These are phyloP conservation scores for Nakazawaea laoshanensis DNA, from an alignment of 805 yeast genomes.

Conservation along the genomic window DNA sequence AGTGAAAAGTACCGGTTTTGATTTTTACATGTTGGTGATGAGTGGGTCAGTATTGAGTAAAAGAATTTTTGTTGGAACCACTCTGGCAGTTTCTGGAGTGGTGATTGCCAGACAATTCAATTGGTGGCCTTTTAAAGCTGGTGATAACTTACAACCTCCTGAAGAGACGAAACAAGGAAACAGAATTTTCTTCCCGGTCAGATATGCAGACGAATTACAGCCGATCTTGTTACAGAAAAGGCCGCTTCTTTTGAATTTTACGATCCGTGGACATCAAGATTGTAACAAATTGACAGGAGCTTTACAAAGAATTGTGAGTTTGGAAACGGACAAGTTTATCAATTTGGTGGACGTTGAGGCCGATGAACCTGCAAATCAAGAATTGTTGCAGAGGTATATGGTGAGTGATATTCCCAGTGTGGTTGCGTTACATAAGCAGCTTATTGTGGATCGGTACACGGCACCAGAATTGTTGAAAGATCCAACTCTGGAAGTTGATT, in stretches of 20 bases:
- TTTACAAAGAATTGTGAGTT: slow-evolving; percentile 41
- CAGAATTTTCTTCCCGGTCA: slow-evolving; percentile 42
- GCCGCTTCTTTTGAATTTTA: slow-evolving; percentile 68
- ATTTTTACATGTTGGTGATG: too few relatives aligned
- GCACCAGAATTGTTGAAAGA: slow-evolving; percentile 20
- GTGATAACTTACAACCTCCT: slow-evolving; percentile 28
- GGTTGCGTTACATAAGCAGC: slow-evolving; percentile 58
- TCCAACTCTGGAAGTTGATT: slow-evolving; percentile 27
- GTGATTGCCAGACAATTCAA: slow-evolving; percentile 9
- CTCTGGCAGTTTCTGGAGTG: slow-evolving; percentile 2
- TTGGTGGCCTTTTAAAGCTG: slow-evolving; percentile 25
- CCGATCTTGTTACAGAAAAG: slow-evolving; percentile 40
- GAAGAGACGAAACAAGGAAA: slow-evolving; percentile 23
- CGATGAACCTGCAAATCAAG: slow-evolving; percentile 57
- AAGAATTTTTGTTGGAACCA: slow-evolving; percentile 6
- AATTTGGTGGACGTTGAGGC: slow-evolving; percentile 66
- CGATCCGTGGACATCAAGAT: slow-evolving; percentile 52
- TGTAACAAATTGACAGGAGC: slow-evolving; percentile 58
- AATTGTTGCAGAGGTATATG: slow-evolving; percentile 47
- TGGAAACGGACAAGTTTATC: slow-evolving; percentile 40
- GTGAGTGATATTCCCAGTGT: slow-evolving; percentile 52
- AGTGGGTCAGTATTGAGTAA: too few relatives aligned
- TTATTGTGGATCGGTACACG: slow-evolving; percentile 36
- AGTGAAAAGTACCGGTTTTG: too few relatives aligned
- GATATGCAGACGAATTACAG: slow-evolving; percentile 52